phyloP scores from a whole-genome alignment of 1,284 basidiomycete genomes.

The Phylloporus sp. region DNA sequence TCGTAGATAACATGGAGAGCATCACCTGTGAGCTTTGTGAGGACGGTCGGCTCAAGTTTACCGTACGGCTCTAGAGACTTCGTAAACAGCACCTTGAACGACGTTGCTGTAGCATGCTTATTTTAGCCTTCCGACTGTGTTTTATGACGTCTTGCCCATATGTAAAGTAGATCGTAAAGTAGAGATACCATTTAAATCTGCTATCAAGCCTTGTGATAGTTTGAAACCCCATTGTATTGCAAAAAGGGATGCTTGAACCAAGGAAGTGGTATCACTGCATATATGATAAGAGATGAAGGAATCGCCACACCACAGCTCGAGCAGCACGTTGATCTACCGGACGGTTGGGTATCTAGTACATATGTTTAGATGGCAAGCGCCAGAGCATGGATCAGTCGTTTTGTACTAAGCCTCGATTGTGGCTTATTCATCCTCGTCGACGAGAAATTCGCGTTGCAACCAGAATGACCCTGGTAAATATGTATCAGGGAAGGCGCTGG shows the following conservation, averaged over 20 bases:
- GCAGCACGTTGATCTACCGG: neutral
- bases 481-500: neutral
- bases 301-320: neutral
- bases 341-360: too few species aligned
- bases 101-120: neutral
- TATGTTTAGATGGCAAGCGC: too few species aligned
- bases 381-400: too few species aligned
- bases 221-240: slow-evolving; percentile 1
- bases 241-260: neutral
- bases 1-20: slow-evolving; percentile 65
- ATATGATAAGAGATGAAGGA: neutral
- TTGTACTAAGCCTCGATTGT: neutral
- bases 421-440: slow-evolving; percentile 30
- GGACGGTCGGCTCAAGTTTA: slow-evolving; percentile 47
- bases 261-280: neutral
- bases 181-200: neutral
- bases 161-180: slow-evolving; percentile 9
- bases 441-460: slow-evolving; percentile 30
- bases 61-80: slow-evolving; percentile 24
- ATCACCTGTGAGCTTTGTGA: slow-evolving; percentile 49
- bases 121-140: neutral
- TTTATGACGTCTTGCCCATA: neutral
- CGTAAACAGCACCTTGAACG: neutral
- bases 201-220: neutral
- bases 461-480: slow-evolving; percentile 32